phyloP scores from a whole-genome alignment of 1,284 basidiomycete species.

The Neonothopanus nambi region DNA sequence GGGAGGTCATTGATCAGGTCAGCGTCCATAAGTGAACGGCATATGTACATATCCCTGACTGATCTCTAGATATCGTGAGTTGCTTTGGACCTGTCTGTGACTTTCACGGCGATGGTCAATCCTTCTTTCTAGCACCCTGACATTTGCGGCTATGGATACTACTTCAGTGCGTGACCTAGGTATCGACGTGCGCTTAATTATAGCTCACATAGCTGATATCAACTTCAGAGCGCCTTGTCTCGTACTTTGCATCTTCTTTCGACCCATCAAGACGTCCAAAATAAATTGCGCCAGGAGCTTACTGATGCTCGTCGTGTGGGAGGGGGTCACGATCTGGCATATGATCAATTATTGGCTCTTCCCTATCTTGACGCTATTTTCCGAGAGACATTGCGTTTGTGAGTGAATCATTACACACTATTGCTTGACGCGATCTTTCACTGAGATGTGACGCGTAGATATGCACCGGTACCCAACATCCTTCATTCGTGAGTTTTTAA shows the following conservation, averaged over 20 bases:
- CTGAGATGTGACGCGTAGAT: constrained; percentile 7
- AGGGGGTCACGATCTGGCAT: constrained; percentile 20
- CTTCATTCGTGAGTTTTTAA: constrained; percentile 14
- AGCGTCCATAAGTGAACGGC: neutral
- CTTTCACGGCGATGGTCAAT: too few relatives aligned
- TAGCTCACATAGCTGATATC: too few relatives aligned
- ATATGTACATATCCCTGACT: neutral
- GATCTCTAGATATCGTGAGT: constrained; percentile 15
- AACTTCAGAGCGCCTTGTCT: constrained; percentile 21
- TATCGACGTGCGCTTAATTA: too few relatives aligned
- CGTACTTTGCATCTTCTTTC: constrained; percentile 26
- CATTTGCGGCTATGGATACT: constrained; percentile 33
- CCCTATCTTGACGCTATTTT: constrained; percentile 37
- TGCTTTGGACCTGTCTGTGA: neutral
- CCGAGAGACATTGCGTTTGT: constrained; percentile 35
- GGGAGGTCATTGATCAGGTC: constrained; percentile 33
- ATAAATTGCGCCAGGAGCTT: too few relatives aligned
- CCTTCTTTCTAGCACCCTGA: constrained; percentile 27
- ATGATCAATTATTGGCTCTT: constrained; percentile 30
- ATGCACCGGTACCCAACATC: constrained; percentile 20
- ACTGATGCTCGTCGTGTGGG: constrained; percentile 14
- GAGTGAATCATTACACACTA: constrained; percentile 12
- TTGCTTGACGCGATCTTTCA: neutral
- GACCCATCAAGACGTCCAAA: constrained; percentile 23
- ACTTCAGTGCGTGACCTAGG: constrained; percentile 21